A percentile compares a stretch with the other conserved stretches of the same genome.
Conservation (phyloP, 257 asterid genomes). For the Solanum ahanhuiri region DNA sequence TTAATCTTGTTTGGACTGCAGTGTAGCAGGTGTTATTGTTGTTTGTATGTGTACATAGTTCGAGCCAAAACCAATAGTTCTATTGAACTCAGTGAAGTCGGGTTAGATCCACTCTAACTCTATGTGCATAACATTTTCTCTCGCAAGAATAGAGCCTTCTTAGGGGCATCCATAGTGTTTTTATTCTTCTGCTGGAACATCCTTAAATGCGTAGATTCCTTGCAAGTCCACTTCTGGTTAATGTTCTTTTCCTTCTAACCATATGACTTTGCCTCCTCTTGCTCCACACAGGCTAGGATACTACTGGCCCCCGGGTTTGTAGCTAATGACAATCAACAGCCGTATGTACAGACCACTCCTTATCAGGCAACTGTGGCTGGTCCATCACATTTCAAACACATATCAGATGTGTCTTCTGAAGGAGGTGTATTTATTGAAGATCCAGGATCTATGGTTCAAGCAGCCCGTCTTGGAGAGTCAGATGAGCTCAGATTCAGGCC, state of each 20-base stretch:
- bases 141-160: neutral
- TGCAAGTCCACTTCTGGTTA: neutral
- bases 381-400: slow-evolving; percentile 18
- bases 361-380: slow-evolving; percentile 13
- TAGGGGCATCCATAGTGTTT: neutral
- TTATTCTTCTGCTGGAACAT: neutral
- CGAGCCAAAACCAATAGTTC: neutral
- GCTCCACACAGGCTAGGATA: slow-evolving; percentile 69
- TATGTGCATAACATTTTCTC: neutral
- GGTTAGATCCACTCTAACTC: neutral
- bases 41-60: neutral
- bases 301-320: slow-evolving; percentile 54
- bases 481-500: slow-evolving; percentile 18
- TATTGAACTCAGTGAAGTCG: neutral
- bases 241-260: neutral
- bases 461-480: slow-evolving; percentile 15
- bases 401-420: slow-evolving; percentile 7
- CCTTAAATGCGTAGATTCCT: neutral
- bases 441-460: slow-evolving; percentile 14
- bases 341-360: slow-evolving; percentile 22
- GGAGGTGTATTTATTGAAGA: slow-evolving; percentile 19
- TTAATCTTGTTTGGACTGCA: neutral
- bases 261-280: neutral
- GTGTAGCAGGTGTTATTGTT: neutral
- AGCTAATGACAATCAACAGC: slow-evolving; percentile 28